These are phyloP conservation scores for Melampsora allii-populina DNA, from an alignment of 1,284 basidiomycete species.

Conservation along the genomic window DNA sequence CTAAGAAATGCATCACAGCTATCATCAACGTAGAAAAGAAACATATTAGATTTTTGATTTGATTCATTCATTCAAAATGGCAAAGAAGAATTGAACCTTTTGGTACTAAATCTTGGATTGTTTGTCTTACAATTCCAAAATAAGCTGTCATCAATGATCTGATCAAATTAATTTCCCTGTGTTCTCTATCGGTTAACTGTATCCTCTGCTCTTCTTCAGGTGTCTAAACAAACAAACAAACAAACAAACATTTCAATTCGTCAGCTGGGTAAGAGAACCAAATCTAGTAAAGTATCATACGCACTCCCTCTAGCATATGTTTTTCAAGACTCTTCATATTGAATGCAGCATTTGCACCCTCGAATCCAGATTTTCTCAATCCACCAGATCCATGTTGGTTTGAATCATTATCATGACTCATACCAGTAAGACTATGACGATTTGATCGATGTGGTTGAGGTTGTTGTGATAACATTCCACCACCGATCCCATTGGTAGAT, in stretches of 20 bases:
- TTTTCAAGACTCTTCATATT: slow-evolving; percentile 98
- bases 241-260: background rate
- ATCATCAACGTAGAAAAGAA: slow-evolving; percentile 66
- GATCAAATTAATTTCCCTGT: slow-evolving; percentile 94
- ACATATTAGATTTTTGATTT: background rate
- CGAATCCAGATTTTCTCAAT: slow-evolving; percentile 60
- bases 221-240: slow-evolving; percentile 55
- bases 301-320: slow-evolving; percentile 59
- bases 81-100: slow-evolving; percentile 63
- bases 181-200: slow-evolving; percentile 72
- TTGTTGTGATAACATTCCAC: slow-evolving; percentile 23
- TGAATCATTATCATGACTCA: background rate
- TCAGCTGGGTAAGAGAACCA: slow-evolving; percentile 9
- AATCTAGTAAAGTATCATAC: slow-evolving; percentile 4
- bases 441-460: slow-evolving; percentile 12
- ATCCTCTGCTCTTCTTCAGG: slow-evolving; percentile 61
- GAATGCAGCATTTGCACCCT: slow-evolving; percentile 78
- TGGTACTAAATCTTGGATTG: slow-evolving; percentile 93
- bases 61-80: background rate
- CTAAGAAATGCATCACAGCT: slow-evolving; percentile 62
- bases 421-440: background rate
- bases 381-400: slow-evolving; percentile 19
- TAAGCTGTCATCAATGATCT: slow-evolving; percentile 91
- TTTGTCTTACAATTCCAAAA: slow-evolving; percentile 92
- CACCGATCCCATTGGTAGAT: slow-evolving; percentile 27